Percentiles rank a stretch among this genome's conserved stretches.
phyloP scores from a whole-genome alignment of 208 protist genomes.

The Wallacemonas rigidus region DNA sequence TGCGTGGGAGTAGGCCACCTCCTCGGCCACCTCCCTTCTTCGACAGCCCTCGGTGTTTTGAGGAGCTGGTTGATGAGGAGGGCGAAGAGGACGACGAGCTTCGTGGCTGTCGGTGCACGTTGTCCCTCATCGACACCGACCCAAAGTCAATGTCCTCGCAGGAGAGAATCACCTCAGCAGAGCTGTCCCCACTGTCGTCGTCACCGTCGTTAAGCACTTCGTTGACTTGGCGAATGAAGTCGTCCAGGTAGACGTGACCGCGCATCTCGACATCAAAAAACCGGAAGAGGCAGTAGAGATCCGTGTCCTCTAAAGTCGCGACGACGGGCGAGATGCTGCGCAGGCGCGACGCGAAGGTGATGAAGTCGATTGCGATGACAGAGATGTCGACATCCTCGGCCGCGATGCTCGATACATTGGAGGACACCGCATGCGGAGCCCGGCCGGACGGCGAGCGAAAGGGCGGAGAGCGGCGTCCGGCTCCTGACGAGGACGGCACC shows the following conservation, averaged over 20 bases:
- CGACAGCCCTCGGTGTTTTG: neutral
- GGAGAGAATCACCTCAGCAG: slow-evolving; percentile 38
- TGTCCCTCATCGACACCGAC: neutral
- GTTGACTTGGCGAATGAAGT: slow-evolving; percentile 53
- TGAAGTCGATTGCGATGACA: slow-evolving; percentile 54
- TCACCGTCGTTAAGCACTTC: slow-evolving; percentile 35
- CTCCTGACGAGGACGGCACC: neutral
- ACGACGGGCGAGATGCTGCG: slow-evolving; percentile 54
- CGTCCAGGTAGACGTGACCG: slow-evolving; percentile 69
- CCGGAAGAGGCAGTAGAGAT: slow-evolving; percentile 73
- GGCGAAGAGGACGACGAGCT: slow-evolving; percentile 9
- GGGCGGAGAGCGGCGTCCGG: neutral
- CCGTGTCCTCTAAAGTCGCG: slow-evolving; percentile 68
- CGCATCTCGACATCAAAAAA: slow-evolving; percentile 62
- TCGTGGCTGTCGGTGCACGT: neutral
- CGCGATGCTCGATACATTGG: neutral
- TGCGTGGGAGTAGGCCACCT: slow-evolving; percentile 9
- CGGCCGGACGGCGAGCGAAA: neutral
- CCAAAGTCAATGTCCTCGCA: slow-evolving; percentile 55
- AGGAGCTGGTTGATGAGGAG: neutral
- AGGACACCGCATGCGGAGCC: neutral
- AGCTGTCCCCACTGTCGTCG: slow-evolving; percentile 24
- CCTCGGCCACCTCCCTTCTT: neutral
- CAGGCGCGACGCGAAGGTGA: slow-evolving; percentile 61
- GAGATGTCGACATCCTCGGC: slow-evolving; percentile 10